These are phyloP conservation scores for Arachis monticola DNA, from an alignment of 331 rosid species.

Conservation along the genomic window DNA sequence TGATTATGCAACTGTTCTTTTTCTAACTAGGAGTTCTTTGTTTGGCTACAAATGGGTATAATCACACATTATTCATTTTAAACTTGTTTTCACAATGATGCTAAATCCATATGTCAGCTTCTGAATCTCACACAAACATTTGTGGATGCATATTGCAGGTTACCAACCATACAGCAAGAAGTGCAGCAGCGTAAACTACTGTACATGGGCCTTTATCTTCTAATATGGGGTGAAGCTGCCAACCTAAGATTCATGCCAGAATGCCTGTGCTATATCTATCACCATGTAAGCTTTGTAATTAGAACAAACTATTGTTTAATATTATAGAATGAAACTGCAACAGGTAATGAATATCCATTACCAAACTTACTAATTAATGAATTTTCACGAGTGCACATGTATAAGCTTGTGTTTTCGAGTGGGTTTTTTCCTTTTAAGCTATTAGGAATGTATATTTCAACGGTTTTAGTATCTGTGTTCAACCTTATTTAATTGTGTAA, in stretches of 20 bases:
- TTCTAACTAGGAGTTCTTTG: conserved; percentile 22
- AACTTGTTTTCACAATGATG: conserved; percentile 24
- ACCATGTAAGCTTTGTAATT: conserved; percentile 67
- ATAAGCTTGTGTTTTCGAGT: neutral
- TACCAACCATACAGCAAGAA: conserved; percentile 98
- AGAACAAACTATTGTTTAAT: neutral
- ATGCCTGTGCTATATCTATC: conserved; percentile 97
- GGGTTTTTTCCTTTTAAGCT: neutral
- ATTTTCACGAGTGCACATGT: no score
- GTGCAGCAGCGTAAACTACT: conserved; percentile 96
- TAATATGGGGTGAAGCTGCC: conserved; percentile 99
- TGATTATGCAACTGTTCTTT: conserved; percentile 13
- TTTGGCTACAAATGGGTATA: neutral
- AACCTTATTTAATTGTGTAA: neutral
- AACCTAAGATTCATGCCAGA: conserved; percentile 98
- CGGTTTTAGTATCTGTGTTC: neutral
- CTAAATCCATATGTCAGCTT: conserved; percentile 3
- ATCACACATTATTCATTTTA: neutral
- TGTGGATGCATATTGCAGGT: conserved; percentile 56
- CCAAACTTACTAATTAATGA: neutral
- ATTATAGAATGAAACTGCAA: conserved; percentile 8
- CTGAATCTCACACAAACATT: conserved; percentile 19
- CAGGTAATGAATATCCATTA: neutral
- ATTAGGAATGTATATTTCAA: neutral
- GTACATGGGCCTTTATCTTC: conserved; percentile 94